phyloP scores from a whole-genome alignment of 2,329 filamentous ascomycete genomes.

The Neonectria coccinea region DNA sequence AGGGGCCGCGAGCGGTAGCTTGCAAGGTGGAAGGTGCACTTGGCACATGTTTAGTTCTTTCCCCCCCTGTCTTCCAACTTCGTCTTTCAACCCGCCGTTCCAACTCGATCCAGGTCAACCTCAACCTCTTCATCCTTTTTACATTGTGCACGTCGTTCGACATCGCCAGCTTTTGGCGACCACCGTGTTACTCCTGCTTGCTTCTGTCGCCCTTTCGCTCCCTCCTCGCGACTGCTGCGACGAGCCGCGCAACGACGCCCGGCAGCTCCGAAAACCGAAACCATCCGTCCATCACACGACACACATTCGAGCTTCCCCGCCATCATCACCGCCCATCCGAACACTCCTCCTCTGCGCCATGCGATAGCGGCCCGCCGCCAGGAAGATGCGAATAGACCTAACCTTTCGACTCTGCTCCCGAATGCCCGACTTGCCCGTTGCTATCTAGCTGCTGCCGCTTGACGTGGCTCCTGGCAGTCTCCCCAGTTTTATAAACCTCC shows the following conservation, averaged over 20 bases:
- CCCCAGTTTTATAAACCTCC: constrained; percentile 3
- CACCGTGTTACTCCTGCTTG: background rate
- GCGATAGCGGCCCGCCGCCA: constrained; percentile 42
- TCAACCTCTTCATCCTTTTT: constrained; percentile 13
- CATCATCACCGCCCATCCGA: constrained; percentile 14
- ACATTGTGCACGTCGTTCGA: constrained; percentile 15
- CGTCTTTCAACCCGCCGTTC: constrained; percentile 3
- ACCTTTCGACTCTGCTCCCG: constrained; percentile 31
- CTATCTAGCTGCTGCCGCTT: constrained; percentile 34
- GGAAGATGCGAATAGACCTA: constrained; percentile 46
- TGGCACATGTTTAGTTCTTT: constrained; percentile 3
- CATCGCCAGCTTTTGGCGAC: constrained; percentile 18
- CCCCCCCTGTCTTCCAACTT: constrained; percentile 15
- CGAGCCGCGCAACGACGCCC: constrained; percentile 19
- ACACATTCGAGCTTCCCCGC: constrained; percentile 23
- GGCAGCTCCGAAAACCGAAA: constrained; percentile 13
- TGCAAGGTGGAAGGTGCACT: background rate
- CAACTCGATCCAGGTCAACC: constrained; percentile 30
- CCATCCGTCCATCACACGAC: constrained; percentile 18
- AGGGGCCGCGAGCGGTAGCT: constrained; percentile 9
- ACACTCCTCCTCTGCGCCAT: constrained; percentile 33
- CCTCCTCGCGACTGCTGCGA: constrained; percentile 9
- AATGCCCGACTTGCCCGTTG: constrained; percentile 36
- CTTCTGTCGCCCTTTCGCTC: background rate
- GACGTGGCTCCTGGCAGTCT: constrained; percentile 32